Base-by-base conservation (phyloP, 1,139 yeast genomes). In the Pichia sp. region DNA sequence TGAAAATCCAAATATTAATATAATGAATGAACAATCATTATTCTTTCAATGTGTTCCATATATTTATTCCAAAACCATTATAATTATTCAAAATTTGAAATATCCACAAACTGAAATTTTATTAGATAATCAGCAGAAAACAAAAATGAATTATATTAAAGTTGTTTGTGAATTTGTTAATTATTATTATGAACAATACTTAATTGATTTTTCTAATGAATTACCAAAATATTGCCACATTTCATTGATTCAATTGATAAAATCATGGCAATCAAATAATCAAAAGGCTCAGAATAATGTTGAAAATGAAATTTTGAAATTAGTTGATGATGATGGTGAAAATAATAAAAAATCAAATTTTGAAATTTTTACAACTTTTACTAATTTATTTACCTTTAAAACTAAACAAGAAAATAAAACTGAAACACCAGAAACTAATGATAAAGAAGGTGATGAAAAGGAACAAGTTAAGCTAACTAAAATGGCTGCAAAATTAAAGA, bases 401-500 rank as follows among this genome's bases (percentile, higher is more conserved):
- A 76, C 52, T 30, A 65, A 62, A 47, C 70, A 63, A 46, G 62
- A 66, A 46, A 71, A 73, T 43, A 60, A 66, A 31, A 72, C 71
- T 44, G 45, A 42, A 28, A 38, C 27, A 26, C 40, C 45, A 25
- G 38, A 45, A 11, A 30, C 29, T 28, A 26, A 27, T n/a, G 42
- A 38, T n/a, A 31, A 36, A 30, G 41, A 42, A 22, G 52, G 37
- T 22, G 49, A 50, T 8, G 42, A 33, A 2, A 52, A 52, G 26
- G 48, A 48, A 39, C 41, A 52, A 30, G 37, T 49, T 2, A 60
- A 56, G 34, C 39, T 62, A 25, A 59, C 65, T 8, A 60, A 59
- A 43, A 71, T 80, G 53, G 69, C 80, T 35, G 73, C 79, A 1
- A 76, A 81, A 27, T 68, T 82, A 51, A 76, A 76, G 55, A 70